Conservation (phyloP, 176 grass and related monocot genomes). For the Paspalum notatum region DNA sequence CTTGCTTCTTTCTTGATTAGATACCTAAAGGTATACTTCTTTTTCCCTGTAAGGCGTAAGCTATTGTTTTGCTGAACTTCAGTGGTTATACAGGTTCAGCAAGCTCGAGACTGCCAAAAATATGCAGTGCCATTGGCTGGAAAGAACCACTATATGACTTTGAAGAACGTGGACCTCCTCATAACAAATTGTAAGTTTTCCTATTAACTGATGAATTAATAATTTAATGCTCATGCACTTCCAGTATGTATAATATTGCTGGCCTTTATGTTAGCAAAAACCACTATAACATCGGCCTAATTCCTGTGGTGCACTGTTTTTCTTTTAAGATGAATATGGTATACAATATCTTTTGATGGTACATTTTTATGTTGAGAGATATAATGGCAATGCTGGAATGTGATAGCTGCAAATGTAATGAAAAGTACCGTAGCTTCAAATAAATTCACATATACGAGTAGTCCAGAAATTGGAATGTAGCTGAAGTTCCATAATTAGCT, state of each 20-base stretch:
- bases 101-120: neutral
- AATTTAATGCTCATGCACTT: slow-evolving; percentile 20
- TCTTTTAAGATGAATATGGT: neutral
- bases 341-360: neutral
- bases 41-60: neutral
- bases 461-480: too few species aligned
- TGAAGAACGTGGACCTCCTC: slow-evolving; percentile 50
- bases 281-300: neutral
- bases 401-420: neutral
- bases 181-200: slow-evolving; percentile 58
- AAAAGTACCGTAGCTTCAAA: slow-evolving; percentile 18
- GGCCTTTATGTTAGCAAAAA: slow-evolving; percentile 5
- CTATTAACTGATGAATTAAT: slow-evolving; percentile 3
- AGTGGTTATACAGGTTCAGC: slow-evolving; percentile 4
- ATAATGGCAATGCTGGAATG: neutral
- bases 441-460: neutral
- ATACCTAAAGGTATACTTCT: slow-evolving; percentile 3
- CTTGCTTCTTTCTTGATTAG: slow-evolving; percentile 5
- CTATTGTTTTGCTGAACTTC: slow-evolving; percentile 37
- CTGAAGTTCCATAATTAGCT: neutral
- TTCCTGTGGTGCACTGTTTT: neutral
- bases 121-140: slow-evolving; percentile 31
- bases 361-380: neutral
- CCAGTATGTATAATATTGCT: neutral
- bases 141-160: slow-evolving; percentile 53